Evolutionary conservation across 2,329 filamentous ascomycete genomes (phyloP), one percentile per base, ranked within the genome.

Genomic region (Aspergillus niger): DNA sequence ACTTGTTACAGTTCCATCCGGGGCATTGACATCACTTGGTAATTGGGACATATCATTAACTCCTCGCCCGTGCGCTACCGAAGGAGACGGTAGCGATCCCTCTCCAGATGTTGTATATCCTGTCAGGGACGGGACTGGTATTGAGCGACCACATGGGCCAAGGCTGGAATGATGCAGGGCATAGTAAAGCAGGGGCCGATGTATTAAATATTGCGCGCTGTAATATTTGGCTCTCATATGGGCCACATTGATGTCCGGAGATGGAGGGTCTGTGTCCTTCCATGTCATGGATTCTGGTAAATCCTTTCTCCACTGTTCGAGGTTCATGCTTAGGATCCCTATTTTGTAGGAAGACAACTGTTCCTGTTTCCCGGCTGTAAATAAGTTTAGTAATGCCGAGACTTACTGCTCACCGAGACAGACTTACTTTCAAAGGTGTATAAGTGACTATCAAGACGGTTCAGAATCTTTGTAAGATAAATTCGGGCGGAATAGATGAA

Each of bases 171-270:
- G 78, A 63, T 87, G 83, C 2, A 88, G 80, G 2, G 83, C 84
- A 58, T 85, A 82, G 66, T 86, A 84, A 22, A 89, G 76, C 61
- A 94, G 92, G 0, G 91, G 91, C 24, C 94, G 86, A 73, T 95
- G 90, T 24, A 94, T 93, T 71, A 98, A 92, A 64, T 96, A 92
- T 65, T 89, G 86, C 0, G 92, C 93, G 20, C 95, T 94, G 82
- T 94, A 98, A 76, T 95, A 98, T 75, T 99, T 98, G 15, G 91
- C 95, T 43, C 94, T 88, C 63, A 98, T 82, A 20, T 95, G 86
- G 30, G 94, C 94, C 11, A 86, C 82, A 15, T 97, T 86, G 62
- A 98, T 92, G 52, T 97, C 88, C 0, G 72, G 75, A 0, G 92
- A 85, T 1, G 92, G 91, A 5, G 83, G 82, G 57, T 96, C 91